phyloP scores from a whole-genome alignment of 1,284 basidiomycete species.

The Tausonia pullulans region DNA sequence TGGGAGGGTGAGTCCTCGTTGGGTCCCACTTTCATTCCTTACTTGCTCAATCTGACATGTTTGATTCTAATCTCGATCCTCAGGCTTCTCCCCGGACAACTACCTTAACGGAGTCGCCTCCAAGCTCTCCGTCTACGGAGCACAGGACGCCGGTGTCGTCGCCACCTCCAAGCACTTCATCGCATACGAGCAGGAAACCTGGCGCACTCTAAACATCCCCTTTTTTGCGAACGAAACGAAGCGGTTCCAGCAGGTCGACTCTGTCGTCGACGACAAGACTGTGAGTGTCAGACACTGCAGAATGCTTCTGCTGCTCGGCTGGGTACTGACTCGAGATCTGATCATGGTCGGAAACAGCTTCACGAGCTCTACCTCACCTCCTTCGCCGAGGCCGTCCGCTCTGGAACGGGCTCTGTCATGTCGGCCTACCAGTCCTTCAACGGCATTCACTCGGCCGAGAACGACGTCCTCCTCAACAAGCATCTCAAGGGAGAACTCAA shows the following conservation, averaged over 20 bases:
- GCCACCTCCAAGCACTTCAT: background rate
- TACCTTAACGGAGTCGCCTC: conserved; percentile 34
- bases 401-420: conserved; percentile 27
- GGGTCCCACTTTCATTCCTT: conserved; percentile 16
- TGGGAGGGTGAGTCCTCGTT: conserved; percentile 26
- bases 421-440: background rate
- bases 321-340: background rate
- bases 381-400: conserved; percentile 39
- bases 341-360: background rate
- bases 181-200: conserved; percentile 12
- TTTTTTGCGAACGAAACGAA: background rate
- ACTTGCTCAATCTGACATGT: background rate
- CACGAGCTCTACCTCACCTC: conserved; percentile 37
- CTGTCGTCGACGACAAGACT: conserved; percentile 26
- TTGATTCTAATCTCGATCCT: background rate
- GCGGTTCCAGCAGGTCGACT: conserved; percentile 21
- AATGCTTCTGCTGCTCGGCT: background rate
- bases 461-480: conserved; percentile 59
- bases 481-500: conserved; percentile 52
- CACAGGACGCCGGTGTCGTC: background rate
- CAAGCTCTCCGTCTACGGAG: background rate
- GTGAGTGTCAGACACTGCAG: background rate
- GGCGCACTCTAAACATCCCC: background rate
- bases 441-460: conserved; percentile 55
- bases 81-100: conserved; percentile 34